phyloP scores from a whole-genome alignment of 73 alveolate genomes.

The Paramecium sexaurelia region DNA sequence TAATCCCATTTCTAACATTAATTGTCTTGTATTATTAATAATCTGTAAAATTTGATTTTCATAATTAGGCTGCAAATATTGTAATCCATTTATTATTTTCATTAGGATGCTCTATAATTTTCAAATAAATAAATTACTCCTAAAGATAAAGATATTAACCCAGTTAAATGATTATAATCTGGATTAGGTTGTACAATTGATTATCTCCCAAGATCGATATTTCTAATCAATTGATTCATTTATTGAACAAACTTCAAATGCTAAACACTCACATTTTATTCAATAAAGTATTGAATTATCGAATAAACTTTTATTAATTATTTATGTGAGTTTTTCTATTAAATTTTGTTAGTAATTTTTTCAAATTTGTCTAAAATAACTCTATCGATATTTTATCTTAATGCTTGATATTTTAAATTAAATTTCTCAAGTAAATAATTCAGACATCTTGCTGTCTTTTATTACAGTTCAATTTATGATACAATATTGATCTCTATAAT shows the following conservation, averaged over 20 bases:
- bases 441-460: background rate
- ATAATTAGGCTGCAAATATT: background rate
- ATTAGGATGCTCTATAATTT: background rate
- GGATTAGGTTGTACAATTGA: background rate
- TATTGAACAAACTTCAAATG: background rate
- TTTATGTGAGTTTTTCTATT: background rate
- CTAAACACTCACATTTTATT: background rate
- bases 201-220: background rate
- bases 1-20: constrained; percentile 22
- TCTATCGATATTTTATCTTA: background rate
- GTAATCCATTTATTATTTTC: background rate
- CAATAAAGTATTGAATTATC: background rate
- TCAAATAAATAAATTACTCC: background rate
- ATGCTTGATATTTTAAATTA: background rate
- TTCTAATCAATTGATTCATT: background rate
- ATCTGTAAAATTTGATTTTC: background rate
- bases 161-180: background rate
- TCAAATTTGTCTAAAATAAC: background rate
- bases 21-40: background rate
- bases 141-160: background rate
- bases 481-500: background rate
- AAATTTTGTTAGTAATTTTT: background rate
- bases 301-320: background rate
- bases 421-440: constrained; percentile 25
- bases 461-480: background rate